Conservation (phyloP, 2,329 filamentous ascomycete genomes). For the Penicillium sp. region DNA sequence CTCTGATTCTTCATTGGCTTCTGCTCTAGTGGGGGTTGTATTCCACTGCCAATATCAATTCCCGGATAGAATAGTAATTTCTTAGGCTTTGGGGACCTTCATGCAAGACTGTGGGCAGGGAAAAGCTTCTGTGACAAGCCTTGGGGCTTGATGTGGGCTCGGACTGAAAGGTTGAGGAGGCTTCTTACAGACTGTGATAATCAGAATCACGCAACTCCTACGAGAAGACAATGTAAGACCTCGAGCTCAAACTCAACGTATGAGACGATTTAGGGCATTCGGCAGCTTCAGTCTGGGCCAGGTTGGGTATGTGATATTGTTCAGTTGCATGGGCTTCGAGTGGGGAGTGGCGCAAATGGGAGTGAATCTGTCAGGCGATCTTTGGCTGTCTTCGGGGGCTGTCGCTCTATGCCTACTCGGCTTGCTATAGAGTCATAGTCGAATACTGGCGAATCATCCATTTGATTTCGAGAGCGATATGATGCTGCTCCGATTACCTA, state of each 20-base stretch:
- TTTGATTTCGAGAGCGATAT: neutral
- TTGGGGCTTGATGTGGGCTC: neutral
- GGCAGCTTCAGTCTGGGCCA: neutral
- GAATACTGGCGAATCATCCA: no score
- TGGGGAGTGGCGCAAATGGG: neutral
- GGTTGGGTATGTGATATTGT: neutral
- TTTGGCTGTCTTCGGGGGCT: neutral
- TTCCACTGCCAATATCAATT: no score
- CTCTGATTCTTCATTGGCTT: no score
- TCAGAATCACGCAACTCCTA: constrained; percentile 43
- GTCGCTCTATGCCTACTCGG: neutral
- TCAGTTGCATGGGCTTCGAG: no score
- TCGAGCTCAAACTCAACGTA: constrained; percentile 1
- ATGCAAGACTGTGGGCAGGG: no score
- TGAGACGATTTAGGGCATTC: neutral
- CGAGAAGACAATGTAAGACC: constrained; percentile 28
- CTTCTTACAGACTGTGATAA: constrained; percentile 42
- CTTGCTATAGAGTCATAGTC: neutral
- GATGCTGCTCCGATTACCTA: neutral
- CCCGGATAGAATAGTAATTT: no score
- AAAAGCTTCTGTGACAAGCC: no score
- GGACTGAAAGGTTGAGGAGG: constrained; percentile 1
- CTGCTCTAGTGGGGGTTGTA: no score
- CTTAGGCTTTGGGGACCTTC: neutral
- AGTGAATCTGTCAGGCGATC: neutral